Percentiles rank a stretch among this genome's conserved stretches.
These are phyloP conservation scores for Pyrenula aspistea DNA, from an alignment of 495 filamentous ascomycete genomes.

Conservation along the genomic window DNA sequence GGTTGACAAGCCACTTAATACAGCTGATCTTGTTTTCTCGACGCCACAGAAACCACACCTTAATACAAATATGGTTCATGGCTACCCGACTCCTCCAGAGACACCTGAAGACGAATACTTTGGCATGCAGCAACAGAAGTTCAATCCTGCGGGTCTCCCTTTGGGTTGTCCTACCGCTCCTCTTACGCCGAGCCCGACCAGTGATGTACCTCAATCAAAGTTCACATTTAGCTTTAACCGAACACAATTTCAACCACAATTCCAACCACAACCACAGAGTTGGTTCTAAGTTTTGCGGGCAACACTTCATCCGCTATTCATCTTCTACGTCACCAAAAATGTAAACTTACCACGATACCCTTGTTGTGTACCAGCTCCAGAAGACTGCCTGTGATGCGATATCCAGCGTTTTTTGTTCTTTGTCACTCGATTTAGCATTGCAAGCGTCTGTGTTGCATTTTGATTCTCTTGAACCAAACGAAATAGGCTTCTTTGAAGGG, in stretches of 20 bases:
- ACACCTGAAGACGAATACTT: slow-evolving; percentile 75
- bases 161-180: background rate
- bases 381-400: background rate
- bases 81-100: slow-evolving; percentile 88
- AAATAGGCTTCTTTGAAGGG: background rate
- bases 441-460: background rate
- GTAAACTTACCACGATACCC: background rate
- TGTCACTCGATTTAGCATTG: background rate
- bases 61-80: slow-evolving; percentile 53
- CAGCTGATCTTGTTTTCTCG: slow-evolving; percentile 42
- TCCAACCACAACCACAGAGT: background rate
- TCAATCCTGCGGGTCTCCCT: background rate
- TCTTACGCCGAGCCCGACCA: background rate
- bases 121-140: slow-evolving; percentile 5
- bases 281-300: background rate
- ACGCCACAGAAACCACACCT: slow-evolving; percentile 78
- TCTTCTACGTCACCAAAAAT: background rate
- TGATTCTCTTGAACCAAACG: background rate
- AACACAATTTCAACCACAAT: background rate
- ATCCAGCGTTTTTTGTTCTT: background rate
- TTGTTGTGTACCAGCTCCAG: background rate
- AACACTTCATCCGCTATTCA: background rate
- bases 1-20: slow-evolving; percentile 40
- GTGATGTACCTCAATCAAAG: background rate
- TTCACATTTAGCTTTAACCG: background rate